Evolutionary conservation across 2,329 filamentous ascomycete genomes (phyloP), one percentile per base, ranked within the genome.

Genomic region (Talaromyces sp.): DNA sequence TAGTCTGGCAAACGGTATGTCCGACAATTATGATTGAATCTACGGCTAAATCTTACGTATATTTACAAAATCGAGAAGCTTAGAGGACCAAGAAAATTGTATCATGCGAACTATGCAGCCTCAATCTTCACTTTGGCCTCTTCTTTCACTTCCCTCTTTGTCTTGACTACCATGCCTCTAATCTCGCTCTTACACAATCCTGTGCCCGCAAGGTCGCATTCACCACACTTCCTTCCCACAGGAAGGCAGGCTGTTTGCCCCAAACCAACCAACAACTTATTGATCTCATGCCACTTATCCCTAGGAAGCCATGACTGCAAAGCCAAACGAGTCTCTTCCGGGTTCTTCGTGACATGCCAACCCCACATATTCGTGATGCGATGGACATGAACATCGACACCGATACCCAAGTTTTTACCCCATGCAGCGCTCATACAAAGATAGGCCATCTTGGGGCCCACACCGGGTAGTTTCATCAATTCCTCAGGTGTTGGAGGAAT

Each of bases 381-480:
- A 79, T 97, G 93, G 3, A 97, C 93, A 78, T 97, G 93, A 5
- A 97, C 93, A 76, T 97, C 93, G 58, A 97, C 93, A 31, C 93
- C 93, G 69, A 97, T 96, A 8, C 93, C 93, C 69, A 89, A 84
- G 59, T 87, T 83, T 52, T 84, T 81, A 2, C 87, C 87, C 89
- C 89, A 84, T 73, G 89, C 91, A 0, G 90, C 90, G 56, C 89
- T 90, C 81, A 97, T 86, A 75, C 90, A 94, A 24, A 97, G 85
- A 76, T 95, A 93, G 13, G 90, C 93, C 93, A 97, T 97, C 80
- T 97, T 97, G 35, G 93, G 93, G 0, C 93, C 93, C 0, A 97
- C 93, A 5, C 93, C 93, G 0, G 93, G 93, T 0, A 97, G 84
- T 1, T 87, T 86, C 60, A 89, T 88, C 22, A 97, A 83, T 0